Evolutionary conservation across 805 yeast species (phyloP).

Genomic region (Schwanniomyces occidentalis): DNA sequence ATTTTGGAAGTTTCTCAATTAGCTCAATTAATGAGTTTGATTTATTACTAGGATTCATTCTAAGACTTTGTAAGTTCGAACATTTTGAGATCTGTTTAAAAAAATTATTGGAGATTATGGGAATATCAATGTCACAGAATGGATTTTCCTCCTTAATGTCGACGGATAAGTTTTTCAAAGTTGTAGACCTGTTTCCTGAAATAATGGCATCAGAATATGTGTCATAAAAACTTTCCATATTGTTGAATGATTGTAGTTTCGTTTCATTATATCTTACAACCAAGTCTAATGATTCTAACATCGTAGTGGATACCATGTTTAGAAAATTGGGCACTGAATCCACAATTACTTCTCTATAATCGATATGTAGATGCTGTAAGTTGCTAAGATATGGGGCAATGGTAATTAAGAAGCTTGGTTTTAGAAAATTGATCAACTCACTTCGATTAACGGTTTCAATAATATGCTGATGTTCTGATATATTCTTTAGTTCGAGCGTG

Average conservation of each 20-base stretch:
- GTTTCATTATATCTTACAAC: constrained; percentile 42
- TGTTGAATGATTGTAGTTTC: constrained; percentile 9
- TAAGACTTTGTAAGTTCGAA: constrained; percentile 30
- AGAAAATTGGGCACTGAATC: constrained; percentile 44
- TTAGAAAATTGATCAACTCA: constrained; percentile 6
- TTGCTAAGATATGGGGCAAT: constrained; percentile 24
- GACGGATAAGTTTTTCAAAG: constrained; percentile 35
- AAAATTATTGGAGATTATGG: constrained; percentile 18
- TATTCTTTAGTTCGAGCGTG: constrained; percentile 30
- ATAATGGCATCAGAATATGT: constrained; percentile 19
- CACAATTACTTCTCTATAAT: constrained; percentile 40
- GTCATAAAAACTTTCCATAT: constrained; percentile 9
- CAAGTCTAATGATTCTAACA: constrained; percentile 38
- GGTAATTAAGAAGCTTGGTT: constrained; percentile 21
- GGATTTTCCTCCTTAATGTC: constrained; percentile 41
- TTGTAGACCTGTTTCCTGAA: constrained; percentile 8
- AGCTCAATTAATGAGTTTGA: constrained; percentile 20
- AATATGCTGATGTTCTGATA: constrained; percentile 33
- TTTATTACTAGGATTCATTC: constrained; percentile 37
- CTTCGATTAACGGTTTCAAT: constrained; percentile 8
- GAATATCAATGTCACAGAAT: constrained; percentile 27
- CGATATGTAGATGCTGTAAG: constrained; percentile 33
- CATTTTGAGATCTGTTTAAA: constrained; percentile 12
- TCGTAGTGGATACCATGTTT: constrained; percentile 10
- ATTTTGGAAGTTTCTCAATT: constrained; percentile 18